Evolutionary conservation across 192 early-diverging fungal species (phyloP).

Genomic region (Podila clonocystis): DNA sequence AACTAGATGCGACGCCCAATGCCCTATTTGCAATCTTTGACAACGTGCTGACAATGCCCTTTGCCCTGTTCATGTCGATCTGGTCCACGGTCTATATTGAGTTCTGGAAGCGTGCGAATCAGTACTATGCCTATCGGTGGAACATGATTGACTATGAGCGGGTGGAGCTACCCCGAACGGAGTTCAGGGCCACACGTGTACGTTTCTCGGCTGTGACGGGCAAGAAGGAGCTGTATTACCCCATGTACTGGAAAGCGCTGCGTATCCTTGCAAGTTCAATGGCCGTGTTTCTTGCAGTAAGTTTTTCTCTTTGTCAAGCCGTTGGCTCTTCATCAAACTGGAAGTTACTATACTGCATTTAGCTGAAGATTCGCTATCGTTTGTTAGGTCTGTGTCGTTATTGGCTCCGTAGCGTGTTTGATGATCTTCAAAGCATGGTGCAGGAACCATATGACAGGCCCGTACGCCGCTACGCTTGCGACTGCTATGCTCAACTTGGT

Average conservation of each 20-base stretch:
- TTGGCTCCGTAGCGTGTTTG: constrained; percentile 46
- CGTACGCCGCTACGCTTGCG: constrained; percentile 34
- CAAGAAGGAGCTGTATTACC: constrained; percentile 50
- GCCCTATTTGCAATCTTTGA: constrained; percentile 63
- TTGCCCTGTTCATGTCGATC: constrained; percentile 67
- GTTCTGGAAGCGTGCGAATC: constrained; percentile 66
- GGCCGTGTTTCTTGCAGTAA: constrained; percentile 22
- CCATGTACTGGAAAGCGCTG: constrained; percentile 25
- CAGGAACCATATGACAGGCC: constrained; percentile 20
- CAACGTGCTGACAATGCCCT: constrained; percentile 65
- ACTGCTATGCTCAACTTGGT: constrained; percentile 55
- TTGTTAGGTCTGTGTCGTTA: constrained; percentile 37
- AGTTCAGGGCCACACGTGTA: constrained; percentile 58
- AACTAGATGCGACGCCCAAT: constrained; percentile 32
- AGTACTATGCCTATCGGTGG: constrained; percentile 58
- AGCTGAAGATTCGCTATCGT: background rate
- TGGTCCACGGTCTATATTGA: constrained; percentile 69
- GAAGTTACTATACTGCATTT: background rate
- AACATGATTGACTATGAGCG: constrained; percentile 57
- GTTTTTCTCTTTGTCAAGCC: background rate
- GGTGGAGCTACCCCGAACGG: constrained; percentile 57
- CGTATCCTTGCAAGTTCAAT: constrained; percentile 18
- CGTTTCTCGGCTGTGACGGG: constrained; percentile 58
- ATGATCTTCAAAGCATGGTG: constrained; percentile 51
- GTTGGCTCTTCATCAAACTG: background rate